Base-by-base conservation (phyloP, 2,329 filamentous ascomycete genomes). In the Talaromyces sp. region DNA sequence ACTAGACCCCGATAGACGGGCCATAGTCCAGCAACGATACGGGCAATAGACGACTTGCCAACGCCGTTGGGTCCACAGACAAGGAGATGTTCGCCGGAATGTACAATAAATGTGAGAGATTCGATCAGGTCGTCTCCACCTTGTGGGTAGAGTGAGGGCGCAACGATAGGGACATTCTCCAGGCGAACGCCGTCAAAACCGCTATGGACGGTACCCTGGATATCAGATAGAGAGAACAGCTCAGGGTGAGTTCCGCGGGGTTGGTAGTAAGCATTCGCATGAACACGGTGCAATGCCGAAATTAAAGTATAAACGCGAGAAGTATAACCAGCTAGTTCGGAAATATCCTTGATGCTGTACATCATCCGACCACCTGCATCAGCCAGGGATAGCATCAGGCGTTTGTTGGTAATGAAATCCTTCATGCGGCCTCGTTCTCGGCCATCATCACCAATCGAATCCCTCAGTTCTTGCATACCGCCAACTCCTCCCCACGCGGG, bases 321-420 rank as follows among this genome's bases (percentile, higher is more conserved):
- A 0, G 95, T 99, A 80, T 98, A 96, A 25, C 95, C 95, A 5
- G 95, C 95, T 39, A 99, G 84, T 76, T 99, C 95, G 1, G 93
- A 93, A 41, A 99, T 86, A 74, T 99, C 96, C 79, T 99, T 99
- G 83, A 99, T 96, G 68, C 91, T 95, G 82, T 99, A 99, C 95
- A 99, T 99, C 92, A 99, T 97, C 56, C 95, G 87, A 31, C 94
- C 94, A 66, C 95, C 95, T 1, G 95, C 95, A 78, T 99, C 95
- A 10, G 95, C 95, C 43, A 99, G 86, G 17, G 94, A 98, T 37
- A 99, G 86, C 95, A 99, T 98, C 45, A 99, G 88, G 4, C 95
- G 89, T 79, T 99, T 98, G 81, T 99, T 99, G 13, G 95, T 99
- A 79, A 99, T 97, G 79, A 99, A 99, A 39, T 96, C 92, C 80